phyloP scores from a whole-genome alignment of 2,329 filamentous ascomycete species.

The Ophiostoma populinum region DNA sequence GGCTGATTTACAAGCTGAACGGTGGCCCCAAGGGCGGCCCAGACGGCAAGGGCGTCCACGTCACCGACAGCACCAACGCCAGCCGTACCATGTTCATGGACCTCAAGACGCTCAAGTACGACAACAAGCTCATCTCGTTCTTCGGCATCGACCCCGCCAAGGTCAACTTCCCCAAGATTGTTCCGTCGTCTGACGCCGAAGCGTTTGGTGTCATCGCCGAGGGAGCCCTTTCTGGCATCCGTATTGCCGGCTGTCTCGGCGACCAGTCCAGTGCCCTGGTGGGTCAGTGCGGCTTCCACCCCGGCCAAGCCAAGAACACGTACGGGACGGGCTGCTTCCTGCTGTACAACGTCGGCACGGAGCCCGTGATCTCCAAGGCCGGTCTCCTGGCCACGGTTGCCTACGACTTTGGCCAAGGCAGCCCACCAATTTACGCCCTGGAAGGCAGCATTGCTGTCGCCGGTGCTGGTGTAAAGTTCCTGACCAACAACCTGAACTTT shows the following conservation, averaged over 20 bases:
- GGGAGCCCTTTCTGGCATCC: slow-evolving; percentile 50
- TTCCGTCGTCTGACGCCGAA: slow-evolving; percentile 58
- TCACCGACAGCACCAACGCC: slow-evolving; percentile 78
- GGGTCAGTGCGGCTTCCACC: slow-evolving; percentile 67
- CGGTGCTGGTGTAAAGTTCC: slow-evolving; percentile 63
- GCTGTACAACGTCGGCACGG: slow-evolving; percentile 71
- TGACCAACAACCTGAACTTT: slow-evolving; percentile 46
- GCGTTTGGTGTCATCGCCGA: slow-evolving; percentile 51
- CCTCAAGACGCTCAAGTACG: slow-evolving; percentile 62
- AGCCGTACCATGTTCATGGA: slow-evolving; percentile 94
- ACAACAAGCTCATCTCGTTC: slow-evolving; percentile 58
- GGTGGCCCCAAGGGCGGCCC: slow-evolving; percentile 43
- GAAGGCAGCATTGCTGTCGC: slow-evolving; percentile 75
- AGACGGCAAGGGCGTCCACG: slow-evolving; percentile 38
- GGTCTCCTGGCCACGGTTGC: slow-evolving; percentile 76
- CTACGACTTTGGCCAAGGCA: slow-evolving; percentile 52
- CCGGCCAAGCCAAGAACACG: slow-evolving; percentile 77
- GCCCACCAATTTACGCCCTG: slow-evolving; percentile 55
- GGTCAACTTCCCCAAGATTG: slow-evolving; percentile 63
- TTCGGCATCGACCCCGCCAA: slow-evolving; percentile 56
- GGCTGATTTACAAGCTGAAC: slow-evolving; percentile 74
- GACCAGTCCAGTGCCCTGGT: slow-evolving; percentile 79
- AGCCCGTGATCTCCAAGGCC: slow-evolving; percentile 70
- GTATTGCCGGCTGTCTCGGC: slow-evolving; percentile 69
- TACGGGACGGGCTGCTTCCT: slow-evolving; percentile 85